These are phyloP conservation scores for Drechslerella coelobrocha DNA, from an alignment of 2,329 filamentous ascomycete species.

Conservation along the genomic window DNA sequence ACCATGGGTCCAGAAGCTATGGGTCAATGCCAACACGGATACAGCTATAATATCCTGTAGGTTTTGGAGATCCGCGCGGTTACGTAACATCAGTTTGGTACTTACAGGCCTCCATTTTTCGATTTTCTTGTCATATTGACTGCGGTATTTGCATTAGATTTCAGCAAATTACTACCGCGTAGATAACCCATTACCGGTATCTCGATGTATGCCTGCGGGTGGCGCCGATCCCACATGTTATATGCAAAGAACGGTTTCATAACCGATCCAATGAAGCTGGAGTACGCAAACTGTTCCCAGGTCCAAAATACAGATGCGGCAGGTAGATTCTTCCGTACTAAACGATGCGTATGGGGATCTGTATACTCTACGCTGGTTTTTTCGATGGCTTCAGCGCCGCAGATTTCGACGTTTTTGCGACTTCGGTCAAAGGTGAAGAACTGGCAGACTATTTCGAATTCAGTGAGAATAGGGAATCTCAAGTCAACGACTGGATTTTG, in stretches of 20 bases:
- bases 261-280: slow-evolving; percentile 7
- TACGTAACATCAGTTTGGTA: no score
- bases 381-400: slow-evolving; percentile 1
- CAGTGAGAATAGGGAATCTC: neutral
- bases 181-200: slow-evolving; percentile 23
- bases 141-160: slow-evolving; percentile 10
- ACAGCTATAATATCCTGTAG: neutral
- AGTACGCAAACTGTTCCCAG: slow-evolving; percentile 9
- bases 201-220: slow-evolving; percentile 3
- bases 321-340: slow-evolving; percentile 4
- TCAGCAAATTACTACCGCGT: neutral
- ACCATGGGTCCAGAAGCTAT: neutral
- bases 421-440: slow-evolving; percentile 20
- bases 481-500: neutral
- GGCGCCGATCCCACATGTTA: no score
- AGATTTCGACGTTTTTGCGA: slow-evolving; percentile 22
- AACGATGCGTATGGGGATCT: neutral
- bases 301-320: slow-evolving; percentile 33
- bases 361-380: slow-evolving; percentile 9
- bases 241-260: slow-evolving; percentile 28
- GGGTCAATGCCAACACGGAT: neutral
- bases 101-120: slow-evolving; percentile 22
- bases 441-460: slow-evolving; percentile 23
- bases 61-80: no score
- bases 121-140: slow-evolving; percentile 19